Conservation (phyloP, 2,329 filamentous ascomycete genomes). For the Nannizzia gypsea region DNA sequence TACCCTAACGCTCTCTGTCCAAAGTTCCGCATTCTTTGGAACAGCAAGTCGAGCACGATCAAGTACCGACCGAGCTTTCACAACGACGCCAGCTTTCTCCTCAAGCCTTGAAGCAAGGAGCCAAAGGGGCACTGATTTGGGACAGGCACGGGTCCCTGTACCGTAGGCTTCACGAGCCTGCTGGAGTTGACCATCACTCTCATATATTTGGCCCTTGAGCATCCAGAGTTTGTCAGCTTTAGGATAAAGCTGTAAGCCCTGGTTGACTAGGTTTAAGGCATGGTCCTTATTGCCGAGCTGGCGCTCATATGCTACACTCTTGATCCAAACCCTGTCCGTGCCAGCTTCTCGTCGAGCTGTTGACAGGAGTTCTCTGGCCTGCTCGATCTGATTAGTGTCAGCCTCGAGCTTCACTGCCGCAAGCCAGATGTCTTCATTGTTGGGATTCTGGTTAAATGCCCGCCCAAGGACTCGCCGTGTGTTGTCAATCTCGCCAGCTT, state of each 20-base stretch:
- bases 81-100: conserved; percentile 67
- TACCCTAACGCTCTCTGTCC: conserved; percentile 87
- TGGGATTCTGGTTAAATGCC: conserved; percentile 88
- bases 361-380: conserved; percentile 69
- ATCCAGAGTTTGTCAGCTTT: conserved; percentile 85
- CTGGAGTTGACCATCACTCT: conserved; percentile 62
- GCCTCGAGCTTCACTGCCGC: conserved; percentile 93
- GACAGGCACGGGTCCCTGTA: conserved; percentile 75
- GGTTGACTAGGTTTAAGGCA: conserved; percentile 75
- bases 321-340: conserved; percentile 95
- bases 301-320: conserved; percentile 85
- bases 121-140: conserved; percentile 77
- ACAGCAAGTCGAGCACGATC: conserved; percentile 81
- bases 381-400: conserved; percentile 68
- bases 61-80: conserved; percentile 88
- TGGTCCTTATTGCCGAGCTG: conserved; percentile 67
- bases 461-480: conserved; percentile 73
- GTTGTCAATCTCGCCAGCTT: conserved; percentile 74
- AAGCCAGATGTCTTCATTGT: conserved; percentile 97
- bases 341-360: conserved; percentile 79
- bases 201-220: conserved; percentile 98
- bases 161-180: conserved; percentile 84
- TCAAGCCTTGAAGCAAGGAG: conserved; percentile 79
- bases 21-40: conserved; percentile 71
- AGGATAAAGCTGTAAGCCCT: conserved; percentile 78